Conservation (phyloP, 2,329 filamentous ascomycete genomes). For the Phialophora macrospora region DNA sequence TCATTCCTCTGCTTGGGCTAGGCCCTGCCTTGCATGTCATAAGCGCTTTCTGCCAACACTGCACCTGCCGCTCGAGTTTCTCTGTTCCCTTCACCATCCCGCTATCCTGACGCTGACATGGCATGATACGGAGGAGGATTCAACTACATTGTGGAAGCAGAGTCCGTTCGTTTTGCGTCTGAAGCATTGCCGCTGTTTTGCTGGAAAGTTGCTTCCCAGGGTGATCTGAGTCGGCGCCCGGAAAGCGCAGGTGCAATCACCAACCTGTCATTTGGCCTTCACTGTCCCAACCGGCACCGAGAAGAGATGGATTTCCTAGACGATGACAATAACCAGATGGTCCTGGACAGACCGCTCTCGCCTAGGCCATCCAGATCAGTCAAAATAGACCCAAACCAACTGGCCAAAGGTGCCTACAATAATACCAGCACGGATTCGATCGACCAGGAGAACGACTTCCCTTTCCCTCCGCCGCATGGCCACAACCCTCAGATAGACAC, state of each 20-base stretch:
- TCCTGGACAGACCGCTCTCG: constrained; percentile 36
- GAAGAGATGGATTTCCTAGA: constrained; percentile 32
- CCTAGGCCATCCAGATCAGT: constrained; percentile 35
- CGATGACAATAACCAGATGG: constrained; percentile 24
- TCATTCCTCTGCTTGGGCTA: constrained; percentile 21
- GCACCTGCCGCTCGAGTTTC: constrained; percentile 24
- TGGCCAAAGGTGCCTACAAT: constrained; percentile 25
- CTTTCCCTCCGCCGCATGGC: constrained; percentile 40
- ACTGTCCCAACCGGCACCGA: constrained; percentile 3
- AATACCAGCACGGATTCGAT: constrained; percentile 39
- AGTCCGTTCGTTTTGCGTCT: constrained; percentile 15
- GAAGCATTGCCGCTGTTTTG: constrained; percentile 7
- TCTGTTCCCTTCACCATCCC: constrained; percentile 1
- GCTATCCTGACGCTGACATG: constrained; percentile 25
- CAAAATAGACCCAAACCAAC: constrained; percentile 35
- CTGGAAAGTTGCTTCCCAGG: constrained; percentile 8
- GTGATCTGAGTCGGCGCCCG: constrained; percentile 7
- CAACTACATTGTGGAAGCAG: constrained; percentile 11
- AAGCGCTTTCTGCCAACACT: constrained; percentile 30
- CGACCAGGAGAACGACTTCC: constrained; percentile 43
- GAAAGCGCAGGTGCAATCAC: constrained; percentile 10
- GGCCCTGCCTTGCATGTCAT: constrained; percentile 25
- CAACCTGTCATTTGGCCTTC: constrained; percentile 12
- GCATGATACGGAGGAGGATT: constrained; percentile 19
- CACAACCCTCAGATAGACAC: constrained; percentile 42